Evolutionary conservation across 192 early-diverging fungal species (phyloP), one percentile per base, ranked within the genome.

Genomic region (Coemansia sp.): DNA sequence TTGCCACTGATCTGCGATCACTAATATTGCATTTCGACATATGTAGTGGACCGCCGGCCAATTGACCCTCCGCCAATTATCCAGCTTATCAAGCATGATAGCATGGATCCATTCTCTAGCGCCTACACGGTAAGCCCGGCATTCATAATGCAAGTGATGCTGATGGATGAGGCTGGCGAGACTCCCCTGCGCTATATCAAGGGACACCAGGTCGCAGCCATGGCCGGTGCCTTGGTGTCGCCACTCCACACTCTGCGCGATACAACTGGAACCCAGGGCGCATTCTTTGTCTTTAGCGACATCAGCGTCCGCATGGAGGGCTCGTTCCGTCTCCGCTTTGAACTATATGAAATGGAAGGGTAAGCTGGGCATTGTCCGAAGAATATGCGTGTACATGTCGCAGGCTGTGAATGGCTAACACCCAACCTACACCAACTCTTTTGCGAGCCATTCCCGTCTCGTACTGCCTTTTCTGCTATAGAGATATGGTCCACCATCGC

Each of bases 281-380:
- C 92, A 0, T 96, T 94, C 74, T 98, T 98, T 88, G 96, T 98
- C 22, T 98, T 96, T 74, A 93, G 94, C 45, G 96, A 98, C 65
- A 75, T 98, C 27, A 93, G 92, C 11, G 93, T 96, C 17, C 80
- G 96, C 24, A 92, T 94, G 88, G 95, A 96, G 66, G 96, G 96
- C 60, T 74, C 74, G 15, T 94, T 91, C 64, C 84, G 92, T 9
- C 83, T 94, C 19, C 88, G 85, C 82, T 89, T 96, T 60, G 90
- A 91, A 63, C 77, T 98, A 12, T 98, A 92, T 83, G 94, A 98
- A 71, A 93, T 94, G 37, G 83, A 86, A 29, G 88, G 85, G 87
- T 88, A 87, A 54, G 75, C 58, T 47, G 45, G 27, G 27, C 14
- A 15, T 62, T 47, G 45, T 15, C 14, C 29, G 17, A 54, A n/a